A percentile compares a stretch with the other conserved stretches of the same genome.
Evolutionary conservation across 306 rosid genomes (phyloP).

Genomic region (Quercus berberidifolia): DNA sequence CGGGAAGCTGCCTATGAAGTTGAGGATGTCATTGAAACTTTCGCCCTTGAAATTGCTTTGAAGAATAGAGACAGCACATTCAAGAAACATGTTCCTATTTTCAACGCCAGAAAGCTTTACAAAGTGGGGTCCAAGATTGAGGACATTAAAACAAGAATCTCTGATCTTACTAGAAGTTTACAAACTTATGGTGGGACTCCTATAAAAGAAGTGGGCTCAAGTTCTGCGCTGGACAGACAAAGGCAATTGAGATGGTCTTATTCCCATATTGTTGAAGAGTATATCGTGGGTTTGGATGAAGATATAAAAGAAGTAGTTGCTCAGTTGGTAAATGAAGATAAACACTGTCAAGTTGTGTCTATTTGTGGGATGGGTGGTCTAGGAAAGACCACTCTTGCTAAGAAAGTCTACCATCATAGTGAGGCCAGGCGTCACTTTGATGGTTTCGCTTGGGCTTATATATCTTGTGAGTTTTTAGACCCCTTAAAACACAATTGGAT

Average conservation of each 20-base stretch:
- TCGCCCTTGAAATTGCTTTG: conserved; percentile 24
- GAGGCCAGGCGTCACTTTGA: conserved; percentile 30
- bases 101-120: conserved; percentile 9
- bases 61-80: background rate
- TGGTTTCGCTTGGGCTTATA: conserved; percentile 45
- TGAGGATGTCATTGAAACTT: conserved; percentile 42
- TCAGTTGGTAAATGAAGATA: conserved; percentile 25
- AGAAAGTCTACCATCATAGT: conserved; percentile 24
- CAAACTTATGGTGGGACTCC: conserved; percentile 32
- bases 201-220: conserved; percentile 19
- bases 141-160: conserved; percentile 20
- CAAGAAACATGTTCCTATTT: background rate
- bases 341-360: conserved; percentile 16
- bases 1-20: conserved; percentile 41
- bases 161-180: conserved; percentile 13
- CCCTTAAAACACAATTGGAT: too few species aligned
- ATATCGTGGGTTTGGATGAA: conserved; percentile 38
- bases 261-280: conserved; percentile 43
- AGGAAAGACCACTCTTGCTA: conserved; percentile 58
- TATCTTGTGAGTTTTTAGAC: conserved; percentile 15
- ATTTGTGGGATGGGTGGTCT: conserved; percentile 62
- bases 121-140: conserved; percentile 22
- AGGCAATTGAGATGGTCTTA: conserved; percentile 39
- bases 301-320: conserved; percentile 15
- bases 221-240: conserved; percentile 13